These are phyloP conservation scores for Chrysosphaeria jannelii DNA, from an alignment of 2,329 filamentous ascomycete genomes.

Conservation along the genomic window DNA sequence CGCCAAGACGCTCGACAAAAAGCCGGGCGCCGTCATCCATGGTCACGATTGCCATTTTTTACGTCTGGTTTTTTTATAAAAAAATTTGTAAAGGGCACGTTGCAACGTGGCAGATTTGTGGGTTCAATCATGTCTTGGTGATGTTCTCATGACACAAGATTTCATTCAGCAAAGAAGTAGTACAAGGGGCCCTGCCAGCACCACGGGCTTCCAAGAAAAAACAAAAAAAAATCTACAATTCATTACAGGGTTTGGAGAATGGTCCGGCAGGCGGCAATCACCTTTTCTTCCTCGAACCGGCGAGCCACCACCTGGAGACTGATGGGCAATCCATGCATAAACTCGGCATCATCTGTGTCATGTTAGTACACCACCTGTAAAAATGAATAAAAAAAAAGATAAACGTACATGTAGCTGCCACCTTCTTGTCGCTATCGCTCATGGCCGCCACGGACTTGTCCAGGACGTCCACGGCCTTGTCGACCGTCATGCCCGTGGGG, in stretches of 20 bases:
- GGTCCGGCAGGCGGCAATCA: slow-evolving; percentile 8
- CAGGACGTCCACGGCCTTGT: slow-evolving; percentile 11
- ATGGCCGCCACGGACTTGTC: slow-evolving; percentile 7
- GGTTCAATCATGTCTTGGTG: no score
- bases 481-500: slow-evolving; percentile 12
- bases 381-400: neutral
- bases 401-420: slow-evolving; percentile 14
- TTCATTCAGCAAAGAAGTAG: no score
- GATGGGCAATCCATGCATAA: slow-evolving; percentile 5
- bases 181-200: no score
- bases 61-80: no score
- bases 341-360: slow-evolving; percentile 3
- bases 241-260: slow-evolving; percentile 4
- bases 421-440: slow-evolving; percentile 10
- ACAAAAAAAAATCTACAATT: no score
- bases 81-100: no score
- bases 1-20: no score
- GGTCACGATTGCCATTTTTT: no score
- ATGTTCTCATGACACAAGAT: no score
- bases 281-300: slow-evolving; percentile 13
- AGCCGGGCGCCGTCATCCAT: no score
- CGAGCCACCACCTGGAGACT: slow-evolving; percentile 11
- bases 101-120: no score
- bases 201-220: no score
- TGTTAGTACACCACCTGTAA: neutral